A percentile compares a stretch with the other conserved stretches of the same genome.
Evolutionary conservation across 768 basidiomycete species (phyloP).

Genomic region (Fomitopsis pulvina): DNA sequence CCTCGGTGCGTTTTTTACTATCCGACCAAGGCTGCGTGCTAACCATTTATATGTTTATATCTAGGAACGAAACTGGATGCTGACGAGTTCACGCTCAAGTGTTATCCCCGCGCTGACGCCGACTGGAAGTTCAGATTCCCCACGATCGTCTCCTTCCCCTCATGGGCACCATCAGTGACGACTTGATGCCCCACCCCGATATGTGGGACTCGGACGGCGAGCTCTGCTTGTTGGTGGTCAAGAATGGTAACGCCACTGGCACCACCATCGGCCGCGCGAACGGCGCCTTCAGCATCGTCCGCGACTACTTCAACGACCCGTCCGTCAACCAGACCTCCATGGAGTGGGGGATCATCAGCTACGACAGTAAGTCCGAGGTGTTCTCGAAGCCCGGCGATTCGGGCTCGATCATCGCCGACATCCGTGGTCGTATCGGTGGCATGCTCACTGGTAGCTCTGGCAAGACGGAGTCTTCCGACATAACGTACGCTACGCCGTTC

Average conservation of each 20-base stretch:
- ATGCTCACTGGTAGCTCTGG: conserved; percentile 19
- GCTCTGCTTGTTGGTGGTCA: conserved; percentile 18
- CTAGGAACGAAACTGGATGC: conserved; percentile 1
- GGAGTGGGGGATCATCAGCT: conserved; percentile 11
- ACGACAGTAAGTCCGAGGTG: conserved; percentile 18
- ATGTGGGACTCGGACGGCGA: conserved; percentile 18
- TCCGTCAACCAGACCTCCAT: conserved; percentile 9
- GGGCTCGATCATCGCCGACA: conserved; percentile 23
- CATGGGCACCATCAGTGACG: conserved; percentile 18
- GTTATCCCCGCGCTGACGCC: conserved; percentile 9
- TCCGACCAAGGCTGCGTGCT: conserved; percentile 13
- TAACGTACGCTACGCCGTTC: conserved; percentile 23
- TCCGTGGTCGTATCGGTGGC: conserved; percentile 22
- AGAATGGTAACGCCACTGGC: conserved; percentile 18
- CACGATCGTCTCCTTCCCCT: conserved; percentile 2
- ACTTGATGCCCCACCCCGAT: conserved; percentile 23
- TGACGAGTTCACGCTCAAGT: conserved; percentile 5
- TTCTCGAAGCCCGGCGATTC: conserved; percentile 37
- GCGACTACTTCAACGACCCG: conserved; percentile 4
- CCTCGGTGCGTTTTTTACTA: conserved; percentile 22
- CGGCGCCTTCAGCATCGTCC: conserved; percentile 14
- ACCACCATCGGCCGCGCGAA: conserved; percentile 21
- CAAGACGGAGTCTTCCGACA: conserved; percentile 1
- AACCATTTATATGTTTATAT: conserved; percentile 20
- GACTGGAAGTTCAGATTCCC: not conserved